Evolutionary conservation across 2,329 filamentous ascomycete genomes (phyloP).

Genomic region (Fusarium redolens): DNA sequence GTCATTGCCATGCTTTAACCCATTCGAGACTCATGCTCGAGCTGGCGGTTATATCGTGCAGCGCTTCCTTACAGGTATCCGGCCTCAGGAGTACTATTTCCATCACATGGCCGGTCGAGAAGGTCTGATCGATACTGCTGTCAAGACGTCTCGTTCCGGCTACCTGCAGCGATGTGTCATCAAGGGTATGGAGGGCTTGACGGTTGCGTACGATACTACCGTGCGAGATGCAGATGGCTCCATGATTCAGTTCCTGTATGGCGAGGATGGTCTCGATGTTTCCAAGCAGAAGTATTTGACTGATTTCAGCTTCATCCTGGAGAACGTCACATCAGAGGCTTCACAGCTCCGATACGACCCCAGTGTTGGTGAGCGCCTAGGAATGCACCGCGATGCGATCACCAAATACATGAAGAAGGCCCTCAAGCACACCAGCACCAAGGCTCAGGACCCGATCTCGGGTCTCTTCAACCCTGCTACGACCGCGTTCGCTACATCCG

Average conservation of each 20-base stretch:
- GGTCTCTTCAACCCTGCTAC: conserved; percentile 79
- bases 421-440: conserved; percentile 74
- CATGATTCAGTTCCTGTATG: conserved; percentile 94
- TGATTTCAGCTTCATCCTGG: conserved; percentile 89
- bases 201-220: conserved; percentile 91
- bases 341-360: conserved; percentile 77
- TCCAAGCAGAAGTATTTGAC: conserved; percentile 92
- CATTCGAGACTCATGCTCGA: conserved; percentile 88
- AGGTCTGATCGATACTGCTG: conserved; percentile 97
- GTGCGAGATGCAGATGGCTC: conserved; percentile 95
- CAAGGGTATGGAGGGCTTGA: conserved; percentile 97
- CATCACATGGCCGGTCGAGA: conserved; percentile 99
- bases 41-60: conserved; percentile 95
- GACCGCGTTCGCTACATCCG: conserved; percentile 87
- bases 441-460: conserved; percentile 79
- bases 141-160: conserved; percentile 97
- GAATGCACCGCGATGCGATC: conserved; percentile 67
- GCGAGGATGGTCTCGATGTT: conserved; percentile 94
- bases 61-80: conserved; percentile 96
- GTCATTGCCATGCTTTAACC: conserved; percentile 91
- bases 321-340: conserved; percentile 85
- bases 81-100: conserved; percentile 98
- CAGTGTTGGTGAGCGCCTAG: conserved; percentile 58
- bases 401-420: conserved; percentile 85
- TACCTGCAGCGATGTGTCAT: conserved; percentile 97